Evolutionary conservation across 345 rosid genomes (phyloP).

Genomic region (Sonneratia caseolaris): DNA sequence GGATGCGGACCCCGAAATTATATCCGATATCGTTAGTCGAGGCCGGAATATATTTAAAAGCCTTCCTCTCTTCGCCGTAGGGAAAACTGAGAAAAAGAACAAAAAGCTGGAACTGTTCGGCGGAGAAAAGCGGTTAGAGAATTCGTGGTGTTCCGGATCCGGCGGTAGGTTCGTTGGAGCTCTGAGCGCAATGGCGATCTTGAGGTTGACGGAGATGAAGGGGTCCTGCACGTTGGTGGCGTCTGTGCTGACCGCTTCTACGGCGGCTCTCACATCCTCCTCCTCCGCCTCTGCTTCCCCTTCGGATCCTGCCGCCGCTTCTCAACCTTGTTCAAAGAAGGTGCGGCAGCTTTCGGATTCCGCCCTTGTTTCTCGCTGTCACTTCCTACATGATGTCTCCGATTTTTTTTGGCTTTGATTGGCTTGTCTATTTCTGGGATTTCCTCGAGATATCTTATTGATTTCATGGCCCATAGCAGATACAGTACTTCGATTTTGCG

Average conservation of each 20-base stretch:
- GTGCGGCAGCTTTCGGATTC: constrained; percentile 7
- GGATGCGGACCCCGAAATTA: not conserved
- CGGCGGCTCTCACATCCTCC: constrained; percentile 28
- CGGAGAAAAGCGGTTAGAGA: not conserved
- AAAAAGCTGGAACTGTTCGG: not conserved
- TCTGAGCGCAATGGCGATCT: not conserved
- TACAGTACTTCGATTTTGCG: not conserved
- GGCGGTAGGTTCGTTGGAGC: constrained; percentile 30
- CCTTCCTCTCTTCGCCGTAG: not conserved
- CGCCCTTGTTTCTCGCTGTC: not conserved
- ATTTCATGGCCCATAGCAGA: not conserved
- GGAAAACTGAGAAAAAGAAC: not conserved
- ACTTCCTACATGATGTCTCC: not conserved
- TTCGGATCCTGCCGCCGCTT: not conserved
- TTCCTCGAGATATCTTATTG: not conserved
- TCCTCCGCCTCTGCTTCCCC: constrained; percentile 19
- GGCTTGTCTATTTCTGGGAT: not conserved
- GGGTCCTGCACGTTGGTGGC: constrained; percentile 22
- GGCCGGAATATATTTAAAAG: not conserved
- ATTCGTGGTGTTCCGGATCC: constrained; percentile 17
- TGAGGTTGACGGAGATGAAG: constrained; percentile 21
- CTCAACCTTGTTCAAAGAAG: constrained; percentile 8
- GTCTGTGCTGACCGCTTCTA: constrained; percentile 27
- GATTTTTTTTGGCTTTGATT: not conserved
- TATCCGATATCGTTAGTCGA: not conserved